Evolutionary conservation across 2,329 filamentous ascomycete genomes (phyloP), one percentile per base, ranked within the genome.

Genomic region (Diaporthe aspalathi): DNA sequence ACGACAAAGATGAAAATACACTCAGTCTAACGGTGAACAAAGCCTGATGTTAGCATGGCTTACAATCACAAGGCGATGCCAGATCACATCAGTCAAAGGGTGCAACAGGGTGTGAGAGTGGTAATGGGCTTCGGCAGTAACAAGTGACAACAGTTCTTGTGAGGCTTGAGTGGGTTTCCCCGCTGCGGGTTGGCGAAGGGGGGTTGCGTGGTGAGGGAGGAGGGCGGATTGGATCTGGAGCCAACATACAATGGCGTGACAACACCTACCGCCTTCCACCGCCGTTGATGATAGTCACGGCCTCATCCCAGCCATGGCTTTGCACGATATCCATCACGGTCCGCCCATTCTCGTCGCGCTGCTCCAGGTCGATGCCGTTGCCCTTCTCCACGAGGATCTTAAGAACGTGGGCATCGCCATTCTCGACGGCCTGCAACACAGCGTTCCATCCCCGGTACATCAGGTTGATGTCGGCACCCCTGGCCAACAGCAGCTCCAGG

Each of bases 391-490:
- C 81, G 5, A 92, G 79, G 24, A 91, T 78, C 57, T 80, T 83
- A 49, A 92, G 80, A 16, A 91, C 82, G 3, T 82, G 77, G 2
- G 83, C 78, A 73, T 92, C 88, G 20, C 90, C 89, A 75, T 90
- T 89, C 80, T 92, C 90, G 16, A 92, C 82, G 0, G 89, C 89
- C 78, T 92, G 89, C 80, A 92, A 88, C 68, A 91, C 84, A 22
- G 85, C 89, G 76, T 89, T 92, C 88, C 90, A 91, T 6, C 89
- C 89, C 0, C 90, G 86, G 79, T 92, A 92, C 73, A 91, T 82
- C 78, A 88, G 87, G 81, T 93, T 93, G 60, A 91, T 89, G 75
- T 93, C 89, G 1, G 89, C 91, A 12, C 91, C 91, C 72, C 87
- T 84, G 14, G 85, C 85, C 9, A 93, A 84, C 7, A 93, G 83